Evolutionary conservation across 257 asterid species (phyloP), one percentile per base, ranked within the genome.

Genomic region (Forsythia viridissima): DNA sequence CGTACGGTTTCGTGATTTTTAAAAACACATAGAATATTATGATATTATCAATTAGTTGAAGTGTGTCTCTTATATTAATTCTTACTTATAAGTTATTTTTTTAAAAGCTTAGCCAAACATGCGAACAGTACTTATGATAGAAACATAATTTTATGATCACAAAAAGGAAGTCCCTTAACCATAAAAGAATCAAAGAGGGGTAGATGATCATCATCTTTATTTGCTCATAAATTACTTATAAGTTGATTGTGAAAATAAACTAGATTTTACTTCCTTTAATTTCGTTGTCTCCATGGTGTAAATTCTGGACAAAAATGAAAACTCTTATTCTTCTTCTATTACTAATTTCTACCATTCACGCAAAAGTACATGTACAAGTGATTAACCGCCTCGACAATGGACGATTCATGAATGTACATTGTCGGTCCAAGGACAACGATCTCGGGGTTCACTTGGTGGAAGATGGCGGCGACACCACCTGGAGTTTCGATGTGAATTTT

Each of bases 341-440:
- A 36, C 9, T 79, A 34, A 4, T 82, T 18, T 8, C 38, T 37
- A 2, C 34, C 24, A 59, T 61, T 0, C 20, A 40, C 13, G 84
- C 88, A 48, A 70, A 21, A 69, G 82, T 87, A 4, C 52, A 48
- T 1, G 88, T 87, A 9, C 81, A 80, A 15, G 76, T 89, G 40
- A 81, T 67, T 10, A 87, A 87, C 71, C 42, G 55, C 34, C 88
- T 85, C 0, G 83, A 61, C 5, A 5, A 57, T 1, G 84, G 80
- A 42, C 46, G 36, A 16, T 40, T 4, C 8, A 12, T 89, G 78
- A 76, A 37, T 70, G 41, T 89, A 43, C 93, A 89, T 40, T 89
- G 90, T 66, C 83, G 73, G 9, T 87, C 91, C 3, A 59, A 63
- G 15, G 86, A 89, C 18, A 84, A 89, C 30, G 93, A 89, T 21